Evolutionary conservation across 2,329 filamentous ascomycete species (phyloP).

Genomic region (Emergomyces pasteurianus): DNA sequence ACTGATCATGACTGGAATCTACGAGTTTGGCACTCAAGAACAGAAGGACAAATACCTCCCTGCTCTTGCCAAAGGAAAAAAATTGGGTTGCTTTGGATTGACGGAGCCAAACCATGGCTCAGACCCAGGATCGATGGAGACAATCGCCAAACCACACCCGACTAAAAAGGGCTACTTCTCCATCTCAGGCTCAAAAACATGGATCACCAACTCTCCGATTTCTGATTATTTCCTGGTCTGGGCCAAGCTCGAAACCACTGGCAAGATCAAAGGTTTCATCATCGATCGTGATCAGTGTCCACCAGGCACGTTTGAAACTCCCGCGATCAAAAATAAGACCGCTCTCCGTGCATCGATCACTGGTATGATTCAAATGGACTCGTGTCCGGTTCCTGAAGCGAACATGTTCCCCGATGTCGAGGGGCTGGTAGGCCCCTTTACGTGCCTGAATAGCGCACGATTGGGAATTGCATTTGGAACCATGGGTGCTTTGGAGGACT

Average conservation of each 20-base stretch:
- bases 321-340: conserved; percentile 87
- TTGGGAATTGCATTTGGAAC: conserved; percentile 90
- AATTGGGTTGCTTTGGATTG: conserved; percentile 76
- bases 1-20: conserved; percentile 83
- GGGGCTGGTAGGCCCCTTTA: conserved; percentile 78
- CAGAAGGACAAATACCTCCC: conserved; percentile 77
- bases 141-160: conserved; percentile 69
- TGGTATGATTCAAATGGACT: conserved; percentile 94
- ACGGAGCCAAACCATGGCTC: conserved; percentile 91
- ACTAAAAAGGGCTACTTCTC: conserved; percentile 71
- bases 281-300: conserved; percentile 78
- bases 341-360: conserved; percentile 87
- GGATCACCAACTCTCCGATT: conserved; percentile 92
- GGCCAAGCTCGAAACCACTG: conserved; percentile 84
- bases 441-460: conserved; percentile 84
- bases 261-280: conserved; percentile 88
- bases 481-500: conserved; percentile 90
- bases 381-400: conserved; percentile 72
- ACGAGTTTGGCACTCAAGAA: conserved; percentile 76
- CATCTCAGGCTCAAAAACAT: conserved; percentile 75
- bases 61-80: conserved; percentile 66
- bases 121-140: conserved; percentile 86
- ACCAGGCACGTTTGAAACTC: conserved; percentile 79
- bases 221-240: conserved; percentile 76
- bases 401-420: conserved; percentile 93